Percentiles rank a stretch among this genome's conserved stretches.
Evolutionary conservation across 441 rosid species (phyloP).

Genomic region (Adansonia grandidieri): DNA sequence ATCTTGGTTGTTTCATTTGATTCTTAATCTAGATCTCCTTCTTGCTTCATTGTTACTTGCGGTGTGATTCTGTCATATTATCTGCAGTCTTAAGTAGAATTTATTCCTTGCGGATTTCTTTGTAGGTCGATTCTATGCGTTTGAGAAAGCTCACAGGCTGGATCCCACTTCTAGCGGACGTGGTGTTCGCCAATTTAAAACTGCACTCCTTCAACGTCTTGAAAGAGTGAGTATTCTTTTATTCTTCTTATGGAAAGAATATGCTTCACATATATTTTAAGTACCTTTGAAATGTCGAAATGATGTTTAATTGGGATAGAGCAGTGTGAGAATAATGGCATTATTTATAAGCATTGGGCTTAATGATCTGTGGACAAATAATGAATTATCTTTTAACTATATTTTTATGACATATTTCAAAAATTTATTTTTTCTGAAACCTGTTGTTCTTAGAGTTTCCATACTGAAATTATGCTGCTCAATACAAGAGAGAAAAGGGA

Average conservation of each 20-base stretch:
- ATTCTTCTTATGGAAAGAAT: background rate
- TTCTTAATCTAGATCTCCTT: background rate
- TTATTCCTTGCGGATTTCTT: conserved; percentile 5
- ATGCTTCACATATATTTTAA: background rate
- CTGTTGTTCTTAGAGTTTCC: background rate
- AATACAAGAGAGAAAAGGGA: background rate
- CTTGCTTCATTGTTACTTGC: background rate
- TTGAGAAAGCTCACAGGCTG: conserved; percentile 93
- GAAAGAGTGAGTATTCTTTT: conserved; percentile 67
- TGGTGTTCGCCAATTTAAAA: conserved; percentile 98
- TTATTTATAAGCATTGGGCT: background rate
- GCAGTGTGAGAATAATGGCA: background rate
- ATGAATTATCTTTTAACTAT: background rate
- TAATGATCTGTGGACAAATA: background rate
- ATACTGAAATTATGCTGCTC: background rate
- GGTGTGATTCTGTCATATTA: background rate
- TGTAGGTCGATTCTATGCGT: conserved; percentile 97
- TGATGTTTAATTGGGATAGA: background rate
- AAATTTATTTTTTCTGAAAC: background rate
- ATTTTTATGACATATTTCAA: background rate
- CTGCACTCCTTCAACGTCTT: conserved; percentile 96
- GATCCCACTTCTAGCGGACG: conserved; percentile 98
- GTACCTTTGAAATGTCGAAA: conserved; percentile 5
- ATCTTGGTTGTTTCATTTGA: conserved; percentile 2
- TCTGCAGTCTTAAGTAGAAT: background rate